Base-by-base conservation (phyloP, 805 yeast species). In the Teunomyces kruisii region DNA sequence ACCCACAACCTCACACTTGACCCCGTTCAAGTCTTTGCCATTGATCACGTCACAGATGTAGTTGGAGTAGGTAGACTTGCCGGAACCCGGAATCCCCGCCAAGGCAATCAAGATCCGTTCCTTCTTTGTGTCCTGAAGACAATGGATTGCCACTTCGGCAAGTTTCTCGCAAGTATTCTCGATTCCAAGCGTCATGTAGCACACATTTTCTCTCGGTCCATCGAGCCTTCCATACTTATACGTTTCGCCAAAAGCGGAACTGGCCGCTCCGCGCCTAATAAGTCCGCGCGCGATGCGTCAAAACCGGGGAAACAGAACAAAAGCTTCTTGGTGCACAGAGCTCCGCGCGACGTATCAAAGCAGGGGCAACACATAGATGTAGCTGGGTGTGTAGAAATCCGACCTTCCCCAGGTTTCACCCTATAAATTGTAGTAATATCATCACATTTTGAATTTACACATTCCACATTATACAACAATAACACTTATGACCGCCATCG, bases 71-170 rank as follows among this genome's bases (percentile, higher is more conserved):
- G 95, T 86, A 3, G 91, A 77, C 60, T 88, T 88, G 0, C 96
- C 96, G 0, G 91, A 80, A 5, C 96, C 96, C 2, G 96, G 96
- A 0, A 82, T 74, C 1, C 96, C 96, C 2, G 83, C 81, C 9
- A 89, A 56, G 0, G 85, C 67, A 8, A 89, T 68, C 32, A 39
- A 38, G 3, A 38, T 38, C 14, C 40, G 27, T 4, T 12, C 13
- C 30, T 14, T 26, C 13, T 7, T 9, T 6, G 32, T 26, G 22
- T 26, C 10, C 4, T 27, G 19, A 12, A 35, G 38, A 35, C 17
- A 35, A 1, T 13, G 7, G 2, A 35, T 35, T 3, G 38, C 14
- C 4, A 13, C n/a, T 13, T 19, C 38, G 6, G 38, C 38, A n/a
- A 35, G 38, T 9, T 35, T 35, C 12, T 7, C 15, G 22, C 38